Base-by-base conservation (phyloP, 2,329 filamentous ascomycete genomes). In the Colletotrichum ledebouriae region DNA sequence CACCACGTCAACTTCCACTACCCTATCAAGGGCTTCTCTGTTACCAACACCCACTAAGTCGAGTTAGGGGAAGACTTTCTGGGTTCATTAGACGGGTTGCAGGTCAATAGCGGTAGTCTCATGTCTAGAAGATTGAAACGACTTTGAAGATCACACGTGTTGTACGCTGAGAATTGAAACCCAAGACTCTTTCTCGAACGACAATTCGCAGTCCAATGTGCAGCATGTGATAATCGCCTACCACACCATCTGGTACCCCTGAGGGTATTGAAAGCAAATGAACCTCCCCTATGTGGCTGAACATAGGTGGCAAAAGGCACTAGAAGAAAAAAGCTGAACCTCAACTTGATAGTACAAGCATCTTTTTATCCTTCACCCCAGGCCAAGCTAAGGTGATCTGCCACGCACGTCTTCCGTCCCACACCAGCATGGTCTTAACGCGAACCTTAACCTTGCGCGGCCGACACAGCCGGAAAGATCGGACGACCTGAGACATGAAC, bases 1-100 rank as follows among this genome's bases (percentile, higher is more conserved):
- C 66, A 69, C 17, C 66, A 66, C 13, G 62, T 66, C 47, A 50
- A 69, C 47, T 66, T 69, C 22, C 60, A 69, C 55, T 69, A 49
- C 33, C 66, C 66, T 3, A 41, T 69, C 12, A 59, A 60, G 66
- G 66, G 55, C 5, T 69, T 69, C 55, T 63, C 64, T 64, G 52
- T 39, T 13, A 67, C 59, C 44, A 63, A 67, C 46, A 67, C 59
- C 34, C 44, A 63, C 42, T 67, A 64, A 13, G 12, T 10, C 33
- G 20, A 6, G 13, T 5, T 9, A 7, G 25, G 6, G 6, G 5
- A 4, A 6, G 9, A 34, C 22, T 44, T 13, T 17, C 11, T 13
- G 55, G 53, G 10, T 22, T 42, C 15, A 46, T n/a, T 59, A 47
- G 20, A 20, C n/a, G 11, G 10, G n/a, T 17, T 47, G 11, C 11